Conservation (phyloP, 345 rosid genomes). For the Eucalyptus pauciflora region DNA sequence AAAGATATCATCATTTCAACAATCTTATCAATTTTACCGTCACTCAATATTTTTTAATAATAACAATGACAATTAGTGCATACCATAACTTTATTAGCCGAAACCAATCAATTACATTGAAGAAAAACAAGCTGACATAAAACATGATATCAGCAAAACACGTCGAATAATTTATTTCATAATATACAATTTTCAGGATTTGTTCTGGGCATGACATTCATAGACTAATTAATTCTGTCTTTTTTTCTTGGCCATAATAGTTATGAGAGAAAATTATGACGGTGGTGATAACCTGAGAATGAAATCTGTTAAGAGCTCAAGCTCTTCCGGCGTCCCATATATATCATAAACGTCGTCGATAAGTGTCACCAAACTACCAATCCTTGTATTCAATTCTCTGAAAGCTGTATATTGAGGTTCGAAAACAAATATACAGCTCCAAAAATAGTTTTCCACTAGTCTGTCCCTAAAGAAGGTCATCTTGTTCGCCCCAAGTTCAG, state of each 20-base stretch:
- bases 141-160: background rate
- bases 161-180: background rate
- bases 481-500: background rate
- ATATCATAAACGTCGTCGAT: background rate
- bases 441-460: background rate
- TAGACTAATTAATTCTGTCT: background rate
- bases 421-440: background rate
- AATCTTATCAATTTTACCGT: background rate
- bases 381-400: background rate
- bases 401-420: background rate
- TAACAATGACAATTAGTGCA: background rate
- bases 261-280: background rate
- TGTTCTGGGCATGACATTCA: background rate
- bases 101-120: background rate
- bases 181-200: background rate
- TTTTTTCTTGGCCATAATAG: background rate
- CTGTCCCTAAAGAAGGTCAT: background rate
- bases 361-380: background rate
- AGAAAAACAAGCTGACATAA: background rate
- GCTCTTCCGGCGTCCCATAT: slow-evolving; percentile 1
- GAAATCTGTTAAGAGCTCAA: slow-evolving; percentile 5
- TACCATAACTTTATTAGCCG: background rate
- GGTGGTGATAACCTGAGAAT: background rate
- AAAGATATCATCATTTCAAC: background rate
- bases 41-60: background rate